Evolutionary conservation across 768 basidiomycete genomes (phyloP).

Genomic region (Suillus luteus): DNA sequence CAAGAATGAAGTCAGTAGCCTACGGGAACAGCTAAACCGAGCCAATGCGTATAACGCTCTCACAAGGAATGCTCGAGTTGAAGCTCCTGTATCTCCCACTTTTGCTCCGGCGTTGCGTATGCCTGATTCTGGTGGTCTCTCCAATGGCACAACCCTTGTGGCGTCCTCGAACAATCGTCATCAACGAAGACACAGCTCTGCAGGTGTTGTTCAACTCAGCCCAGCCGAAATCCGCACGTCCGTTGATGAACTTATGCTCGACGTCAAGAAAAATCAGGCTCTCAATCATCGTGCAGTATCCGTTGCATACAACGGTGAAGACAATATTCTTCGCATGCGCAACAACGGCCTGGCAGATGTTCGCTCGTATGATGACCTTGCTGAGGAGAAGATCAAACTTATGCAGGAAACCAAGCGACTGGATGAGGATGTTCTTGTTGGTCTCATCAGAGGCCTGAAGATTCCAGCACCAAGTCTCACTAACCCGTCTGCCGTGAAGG

Average conservation of each 20-base stretch:
- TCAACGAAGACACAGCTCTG: constrained; percentile 84
- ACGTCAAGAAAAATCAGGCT: constrained; percentile 69
- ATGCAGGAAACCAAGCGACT: constrained; percentile 89
- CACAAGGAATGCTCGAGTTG: constrained; percentile 69
- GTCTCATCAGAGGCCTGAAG: constrained; percentile 88
- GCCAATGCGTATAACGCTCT: constrained; percentile 91
- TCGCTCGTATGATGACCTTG: constrained; percentile 79
- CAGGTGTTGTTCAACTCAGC: constrained; percentile 68
- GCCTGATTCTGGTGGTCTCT: constrained; percentile 41
- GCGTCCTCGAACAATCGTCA: constrained; percentile 52
- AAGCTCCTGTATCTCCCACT: constrained; percentile 81
- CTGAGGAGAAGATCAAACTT: constrained; percentile 92
- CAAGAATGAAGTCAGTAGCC: constrained; percentile 87
- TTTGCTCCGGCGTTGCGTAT: constrained; percentile 79
- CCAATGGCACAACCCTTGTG: constrained; percentile 47
- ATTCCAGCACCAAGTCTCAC: constrained; percentile 89
- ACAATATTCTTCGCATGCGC: constrained; percentile 66
- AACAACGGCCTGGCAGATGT: constrained; percentile 71
- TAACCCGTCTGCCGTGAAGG: constrained; percentile 92
- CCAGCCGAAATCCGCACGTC: constrained; percentile 70
- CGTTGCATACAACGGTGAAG: constrained; percentile 84
- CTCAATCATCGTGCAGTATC: constrained; percentile 84
- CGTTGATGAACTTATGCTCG: constrained; percentile 75
- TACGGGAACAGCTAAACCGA: constrained; percentile 94
- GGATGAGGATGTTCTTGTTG: constrained; percentile 92